Evolutionary conservation across 1,284 basidiomycete genomes (phyloP).

Genomic region (Ganoderma sinense): DNA sequence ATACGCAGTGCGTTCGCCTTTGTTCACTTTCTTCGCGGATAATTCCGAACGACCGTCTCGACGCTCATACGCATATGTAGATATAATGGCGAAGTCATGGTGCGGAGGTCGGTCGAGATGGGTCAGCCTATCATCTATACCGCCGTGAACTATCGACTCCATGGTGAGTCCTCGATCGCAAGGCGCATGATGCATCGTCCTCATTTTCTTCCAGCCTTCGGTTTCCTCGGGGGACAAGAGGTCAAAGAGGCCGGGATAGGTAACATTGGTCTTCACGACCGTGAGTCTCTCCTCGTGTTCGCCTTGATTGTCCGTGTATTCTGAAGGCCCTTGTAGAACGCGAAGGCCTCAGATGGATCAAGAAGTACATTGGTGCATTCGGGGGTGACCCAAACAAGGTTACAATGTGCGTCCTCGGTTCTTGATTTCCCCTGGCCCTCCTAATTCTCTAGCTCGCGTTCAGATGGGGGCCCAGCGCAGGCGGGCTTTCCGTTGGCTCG

Average conservation of each 20-base stretch:
- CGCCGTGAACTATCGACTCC: neutral
- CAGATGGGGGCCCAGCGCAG: conserved; percentile 52
- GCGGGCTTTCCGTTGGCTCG: conserved; percentile 44
- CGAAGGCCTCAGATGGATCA: conserved; percentile 63
- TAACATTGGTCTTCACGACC: conserved; percentile 45
- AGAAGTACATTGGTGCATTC: conserved; percentile 47
- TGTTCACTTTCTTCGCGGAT: neutral
- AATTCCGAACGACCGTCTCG: too few species aligned
- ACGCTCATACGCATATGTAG: neutral
- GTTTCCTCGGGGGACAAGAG: neutral
- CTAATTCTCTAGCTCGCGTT: neutral
- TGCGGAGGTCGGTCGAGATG: neutral
- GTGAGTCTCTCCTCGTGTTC: conserved; percentile 40
- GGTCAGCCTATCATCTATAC: neutral
- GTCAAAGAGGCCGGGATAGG: neutral
- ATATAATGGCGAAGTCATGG: neutral
- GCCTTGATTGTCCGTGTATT: too few species aligned
- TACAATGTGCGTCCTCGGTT: conserved; percentile 30
- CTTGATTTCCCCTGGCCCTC: too few species aligned
- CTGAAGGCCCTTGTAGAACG: neutral
- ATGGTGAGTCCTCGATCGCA: neutral
- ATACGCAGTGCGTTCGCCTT: neutral
- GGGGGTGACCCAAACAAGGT: conserved; percentile 48
- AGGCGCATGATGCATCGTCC: neutral
- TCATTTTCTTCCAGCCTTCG: neutral